Evolutionary conservation across 768 basidiomycete genomes (phyloP).

Genomic region (Mycena belliarum): DNA sequence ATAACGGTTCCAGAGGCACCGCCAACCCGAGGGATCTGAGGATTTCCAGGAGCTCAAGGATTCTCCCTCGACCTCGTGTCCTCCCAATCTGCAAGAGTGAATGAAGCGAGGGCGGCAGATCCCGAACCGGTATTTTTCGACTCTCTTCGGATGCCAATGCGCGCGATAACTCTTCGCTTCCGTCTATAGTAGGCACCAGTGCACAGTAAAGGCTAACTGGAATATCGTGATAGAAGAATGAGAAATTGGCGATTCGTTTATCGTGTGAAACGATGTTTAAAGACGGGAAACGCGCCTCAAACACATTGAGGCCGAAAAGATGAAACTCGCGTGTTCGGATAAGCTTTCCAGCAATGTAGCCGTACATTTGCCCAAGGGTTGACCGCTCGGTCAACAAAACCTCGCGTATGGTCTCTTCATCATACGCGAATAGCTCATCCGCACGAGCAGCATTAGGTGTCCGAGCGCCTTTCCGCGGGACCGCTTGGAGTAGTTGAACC

Average conservation of each 20-base stretch:
- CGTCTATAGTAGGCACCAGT: slow-evolving; percentile 55
- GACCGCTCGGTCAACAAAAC: slow-evolving; percentile 69
- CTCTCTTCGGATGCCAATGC: slow-evolving; percentile 53
- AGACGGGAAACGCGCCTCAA: slow-evolving; percentile 43
- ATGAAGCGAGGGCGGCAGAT: slow-evolving; percentile 54
- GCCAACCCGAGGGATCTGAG: slow-evolving; percentile 60
- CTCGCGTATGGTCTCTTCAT: slow-evolving; percentile 57
- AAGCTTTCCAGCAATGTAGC: slow-evolving; percentile 68
- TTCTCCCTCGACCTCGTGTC: slow-evolving; percentile 56
- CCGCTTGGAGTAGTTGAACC: slow-evolving; percentile 40
- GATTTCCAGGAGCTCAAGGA: slow-evolving; percentile 63
- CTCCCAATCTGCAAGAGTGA: slow-evolving; percentile 57
- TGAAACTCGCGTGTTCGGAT: slow-evolving; percentile 68
- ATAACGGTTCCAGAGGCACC: slow-evolving; percentile 55
- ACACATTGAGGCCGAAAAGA: slow-evolving; percentile 47
- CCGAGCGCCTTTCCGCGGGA: slow-evolving; percentile 42
- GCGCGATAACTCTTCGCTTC: slow-evolving; percentile 57
- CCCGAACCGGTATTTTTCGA: slow-evolving; percentile 47
- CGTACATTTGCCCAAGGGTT: slow-evolving; percentile 73
- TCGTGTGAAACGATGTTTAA: slow-evolving; percentile 51
- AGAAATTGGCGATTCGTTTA: slow-evolving; percentile 58
- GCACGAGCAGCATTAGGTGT: slow-evolving; percentile 44
- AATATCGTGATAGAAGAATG: slow-evolving; percentile 64
- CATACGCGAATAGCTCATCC: slow-evolving; percentile 53
- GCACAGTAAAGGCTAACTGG: slow-evolving; percentile 67